Evolutionary conservation across 139 green algal species (phyloP), one percentile per base, ranked within the genome.

Genomic region (Closterium sp.): DNA sequence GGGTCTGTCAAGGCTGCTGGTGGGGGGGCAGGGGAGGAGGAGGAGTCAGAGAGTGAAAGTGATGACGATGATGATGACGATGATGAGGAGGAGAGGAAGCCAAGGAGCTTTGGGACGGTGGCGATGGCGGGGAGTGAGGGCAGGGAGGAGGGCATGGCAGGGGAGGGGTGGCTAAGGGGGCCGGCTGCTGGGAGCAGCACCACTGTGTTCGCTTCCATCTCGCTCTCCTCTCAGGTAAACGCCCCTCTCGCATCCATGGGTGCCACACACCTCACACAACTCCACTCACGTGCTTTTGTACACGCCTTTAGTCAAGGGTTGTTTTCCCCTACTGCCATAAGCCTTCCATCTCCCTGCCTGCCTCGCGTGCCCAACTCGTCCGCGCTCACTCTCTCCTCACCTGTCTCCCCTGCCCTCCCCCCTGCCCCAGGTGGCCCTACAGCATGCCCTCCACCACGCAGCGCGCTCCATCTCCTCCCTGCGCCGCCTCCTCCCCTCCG

Each of bases 21-120:
- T 86, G 81, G n/a, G 30, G 81, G 30, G n/a, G 81, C 81, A 0
- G 81, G n/a, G 7, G 81, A 33, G 81, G 81, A 86, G 81, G 81
- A 86, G 28, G 81, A 28, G 81, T 33, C 81, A 23, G 81, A 86
- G 81, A 69, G 43, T 16, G 81, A 86, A 23, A 32, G n/a, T 32
- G 81, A 91, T 6, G 88, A 31, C 10, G 88, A 91, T 35, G 88
- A 91, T 21, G 88, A 91, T 23, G 88, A 91, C 4, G 88, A 91
- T 8, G 88, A 91, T 19, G 88, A 91, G 36, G 88, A 91, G 6
- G 88, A 91, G 3, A 91, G 30, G 84, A 91, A 91, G 84, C 88
- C 88, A 25, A 43, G 88, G 23, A 91, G 88, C n/a, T 91, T 91
- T 33, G 88, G 88, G 9, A 91, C 64, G 55, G 88, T 91, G 64